phyloP scores from a whole-genome alignment of 768 basidiomycete species.

The Nevesoporus exiguus region DNA sequence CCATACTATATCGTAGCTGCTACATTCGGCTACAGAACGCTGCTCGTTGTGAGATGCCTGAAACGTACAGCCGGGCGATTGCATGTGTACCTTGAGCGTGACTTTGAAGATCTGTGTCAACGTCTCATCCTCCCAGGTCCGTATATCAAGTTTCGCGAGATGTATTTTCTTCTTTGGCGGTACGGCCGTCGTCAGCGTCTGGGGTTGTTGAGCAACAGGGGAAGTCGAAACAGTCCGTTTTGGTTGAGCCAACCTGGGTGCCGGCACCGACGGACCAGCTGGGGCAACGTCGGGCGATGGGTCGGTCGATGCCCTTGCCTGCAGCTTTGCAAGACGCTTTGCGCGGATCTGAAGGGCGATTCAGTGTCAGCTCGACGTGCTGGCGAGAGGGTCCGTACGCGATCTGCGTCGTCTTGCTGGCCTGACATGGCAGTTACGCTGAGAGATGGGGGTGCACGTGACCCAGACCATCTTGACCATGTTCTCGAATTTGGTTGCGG shows the following conservation, averaged over 20 bases:
- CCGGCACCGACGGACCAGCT: constrained; percentile 24
- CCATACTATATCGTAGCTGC: constrained; percentile 73
- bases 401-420: constrained; percentile 78
- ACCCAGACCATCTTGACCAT: constrained; percentile 25
- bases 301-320: constrained; percentile 40
- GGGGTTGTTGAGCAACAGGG: constrained; percentile 19
- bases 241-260: constrained; percentile 36
- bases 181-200: constrained; percentile 32
- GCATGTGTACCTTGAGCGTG: constrained; percentile 68
- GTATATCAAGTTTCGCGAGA: constrained; percentile 47
- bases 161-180: constrained; percentile 48
- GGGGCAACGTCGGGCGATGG: constrained; percentile 30
- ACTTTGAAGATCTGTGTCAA: constrained; percentile 69
- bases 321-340: constrained; percentile 87
- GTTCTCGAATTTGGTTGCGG: constrained; percentile 18
- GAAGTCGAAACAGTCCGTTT: constrained; percentile 26
- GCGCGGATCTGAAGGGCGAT: constrained; percentile 66
- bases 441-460: constrained; percentile 12
- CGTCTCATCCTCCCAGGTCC: constrained; percentile 71
- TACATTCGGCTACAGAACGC: constrained; percentile 57
- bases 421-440: constrained; percentile 31
- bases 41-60: constrained; percentile 26
- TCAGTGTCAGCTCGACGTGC: not conserved
- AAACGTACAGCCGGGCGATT: not conserved
- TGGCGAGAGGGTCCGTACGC: constrained; percentile 41